Conservation (phyloP, 441 rosid genomes). For the Raphanus hybrid region DNA sequence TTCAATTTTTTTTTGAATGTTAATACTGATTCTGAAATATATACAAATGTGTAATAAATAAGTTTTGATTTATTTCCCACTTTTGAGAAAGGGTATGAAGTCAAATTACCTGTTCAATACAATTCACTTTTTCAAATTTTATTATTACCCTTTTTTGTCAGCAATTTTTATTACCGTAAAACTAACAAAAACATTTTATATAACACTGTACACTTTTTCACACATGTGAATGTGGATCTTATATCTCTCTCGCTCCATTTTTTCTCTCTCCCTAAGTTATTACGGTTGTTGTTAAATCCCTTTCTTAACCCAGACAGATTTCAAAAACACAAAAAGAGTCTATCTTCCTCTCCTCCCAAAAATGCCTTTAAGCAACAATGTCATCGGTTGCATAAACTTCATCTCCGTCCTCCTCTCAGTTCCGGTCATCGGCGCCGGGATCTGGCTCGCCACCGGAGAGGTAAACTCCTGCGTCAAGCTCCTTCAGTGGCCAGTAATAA, state of each 20-base stretch:
- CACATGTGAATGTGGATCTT: background rate
- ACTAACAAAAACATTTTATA: background rate
- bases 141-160: background rate
- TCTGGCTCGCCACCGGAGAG: too few species aligned
- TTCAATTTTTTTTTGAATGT: background rate
- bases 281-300: background rate
- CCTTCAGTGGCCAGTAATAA: too few species aligned
- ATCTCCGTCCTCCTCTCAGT: too few species aligned
- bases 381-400: background rate
- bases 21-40: background rate
- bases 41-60: background rate
- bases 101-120: background rate
- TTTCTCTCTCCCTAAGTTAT: background rate
- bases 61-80: background rate
- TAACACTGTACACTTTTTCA: background rate
- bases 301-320: background rate
- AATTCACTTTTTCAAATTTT: background rate
- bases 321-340: background rate
- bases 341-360: background rate
- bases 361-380: background rate
- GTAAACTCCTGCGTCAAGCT: too few species aligned
- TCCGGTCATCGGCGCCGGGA: too few species aligned
- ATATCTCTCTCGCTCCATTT: background rate
- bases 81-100: background rate
- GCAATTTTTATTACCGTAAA: too few species aligned